Conservation (phyloP, 1,139 yeast species). For the Wickerhamiella infanticola region DNA sequence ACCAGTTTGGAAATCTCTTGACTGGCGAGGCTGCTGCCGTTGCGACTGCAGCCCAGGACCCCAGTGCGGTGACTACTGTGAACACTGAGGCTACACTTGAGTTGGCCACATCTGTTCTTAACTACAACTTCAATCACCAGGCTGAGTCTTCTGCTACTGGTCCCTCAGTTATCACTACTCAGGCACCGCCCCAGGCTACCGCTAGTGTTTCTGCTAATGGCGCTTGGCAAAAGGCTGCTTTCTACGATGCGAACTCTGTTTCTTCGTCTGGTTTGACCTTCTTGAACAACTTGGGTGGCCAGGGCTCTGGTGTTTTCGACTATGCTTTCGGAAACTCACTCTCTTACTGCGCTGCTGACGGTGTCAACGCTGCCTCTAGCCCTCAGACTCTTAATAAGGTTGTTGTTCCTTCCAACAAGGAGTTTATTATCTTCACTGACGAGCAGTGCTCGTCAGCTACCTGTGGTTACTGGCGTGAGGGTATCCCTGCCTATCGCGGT, state of each 20-base stretch:
- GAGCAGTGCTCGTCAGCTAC: slow-evolving; percentile 41
- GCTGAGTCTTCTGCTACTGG: slow-evolving; percentile 12
- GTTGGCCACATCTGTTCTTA: slow-evolving; percentile 5
- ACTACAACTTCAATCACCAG: slow-evolving; percentile 14
- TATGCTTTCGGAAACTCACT: slow-evolving; percentile 76
- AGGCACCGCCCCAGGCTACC: slow-evolving; percentile 12
- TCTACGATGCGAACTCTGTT: slow-evolving; percentile 45
- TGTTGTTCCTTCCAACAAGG: slow-evolving; percentile 55
- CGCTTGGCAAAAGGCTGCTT: slow-evolving; percentile 58
- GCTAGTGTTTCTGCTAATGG: slow-evolving; percentile 10
- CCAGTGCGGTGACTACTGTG: neutral
- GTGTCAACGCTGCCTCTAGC: slow-evolving; percentile 45
- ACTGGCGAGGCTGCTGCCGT: slow-evolving; percentile 7
- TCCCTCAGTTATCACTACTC: slow-evolving; percentile 12
- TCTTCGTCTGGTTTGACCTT: slow-evolving; percentile 58
- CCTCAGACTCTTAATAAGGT: slow-evolving; percentile 49
- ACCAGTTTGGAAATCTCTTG: slow-evolving; percentile 37
- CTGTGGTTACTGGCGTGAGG: slow-evolving; percentile 80
- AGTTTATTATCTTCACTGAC: slow-evolving; percentile 64
- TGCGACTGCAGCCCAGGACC: slow-evolving; percentile 5
- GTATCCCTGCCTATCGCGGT: slow-evolving; percentile 87
- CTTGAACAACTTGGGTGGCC: slow-evolving; percentile 63
- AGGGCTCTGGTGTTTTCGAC: slow-evolving; percentile 80
- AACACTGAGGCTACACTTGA: neutral
- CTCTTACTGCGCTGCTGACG: slow-evolving; percentile 64